These are phyloP conservation scores for Plasmodium inui DNA, from an alignment of 169 alveolate species.

Conservation along the genomic window DNA sequence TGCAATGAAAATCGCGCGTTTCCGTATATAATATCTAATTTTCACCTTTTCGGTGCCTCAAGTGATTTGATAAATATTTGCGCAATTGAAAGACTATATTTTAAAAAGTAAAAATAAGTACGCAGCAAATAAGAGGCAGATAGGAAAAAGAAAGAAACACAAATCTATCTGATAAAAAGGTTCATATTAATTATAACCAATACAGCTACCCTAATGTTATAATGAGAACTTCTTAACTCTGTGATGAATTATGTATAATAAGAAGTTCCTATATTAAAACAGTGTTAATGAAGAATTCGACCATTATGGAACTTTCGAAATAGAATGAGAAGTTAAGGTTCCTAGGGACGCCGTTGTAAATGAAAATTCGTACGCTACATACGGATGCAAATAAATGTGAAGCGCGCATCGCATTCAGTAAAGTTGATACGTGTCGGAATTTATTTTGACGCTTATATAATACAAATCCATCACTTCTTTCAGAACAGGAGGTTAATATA, in stretches of 20 bases:
- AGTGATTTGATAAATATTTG: neutral
- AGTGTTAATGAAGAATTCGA: neutral
- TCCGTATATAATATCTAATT: no score
- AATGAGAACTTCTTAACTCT: neutral
- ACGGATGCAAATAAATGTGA: neutral
- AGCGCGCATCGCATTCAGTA: neutral
- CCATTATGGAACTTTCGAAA: neutral
- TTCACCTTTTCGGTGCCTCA: neutral
- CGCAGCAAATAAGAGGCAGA: no score
- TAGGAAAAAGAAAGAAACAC: no score
- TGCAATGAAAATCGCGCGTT: no score
- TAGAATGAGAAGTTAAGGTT: neutral
- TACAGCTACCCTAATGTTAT: neutral
- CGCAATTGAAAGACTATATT: no score
- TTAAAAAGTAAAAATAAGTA: no score
- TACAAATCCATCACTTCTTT: neutral
- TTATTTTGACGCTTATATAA: neutral
- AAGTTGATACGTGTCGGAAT: neutral
- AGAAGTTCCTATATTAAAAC: neutral
- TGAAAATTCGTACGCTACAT: neutral
- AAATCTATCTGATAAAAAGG: no score
- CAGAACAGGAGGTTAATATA: neutral
- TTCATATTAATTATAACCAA: neutral
- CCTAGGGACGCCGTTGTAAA: neutral
- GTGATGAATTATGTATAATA: neutral